Conservation (phyloP, 345 rosid species). For the Populus deltoides region DNA sequence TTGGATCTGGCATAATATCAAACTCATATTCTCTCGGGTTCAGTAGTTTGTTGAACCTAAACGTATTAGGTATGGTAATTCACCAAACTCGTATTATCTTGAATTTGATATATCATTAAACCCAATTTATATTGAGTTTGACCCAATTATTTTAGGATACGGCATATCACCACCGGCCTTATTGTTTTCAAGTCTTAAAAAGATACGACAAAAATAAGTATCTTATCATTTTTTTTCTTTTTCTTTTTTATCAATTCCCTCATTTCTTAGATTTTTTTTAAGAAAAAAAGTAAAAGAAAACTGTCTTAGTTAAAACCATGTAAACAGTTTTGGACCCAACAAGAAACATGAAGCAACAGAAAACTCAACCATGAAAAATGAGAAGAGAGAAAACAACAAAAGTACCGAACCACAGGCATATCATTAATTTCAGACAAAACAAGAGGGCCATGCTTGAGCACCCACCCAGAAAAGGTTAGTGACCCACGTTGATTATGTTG, state of each 20-base stretch:
- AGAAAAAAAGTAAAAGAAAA: neutral
- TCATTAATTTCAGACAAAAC: conserved; percentile 33
- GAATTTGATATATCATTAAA: too few species aligned
- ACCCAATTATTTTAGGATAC: too few species aligned
- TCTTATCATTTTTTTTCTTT: too few species aligned
- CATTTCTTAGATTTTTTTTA: too few species aligned
- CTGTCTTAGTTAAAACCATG: neutral
- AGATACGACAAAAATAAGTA: too few species aligned
- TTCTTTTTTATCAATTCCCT: too few species aligned
- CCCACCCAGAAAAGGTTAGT: conserved; percentile 6
- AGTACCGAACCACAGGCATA: neutral
- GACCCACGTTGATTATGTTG: conserved; percentile 15
- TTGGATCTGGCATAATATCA: rapidly evolving
- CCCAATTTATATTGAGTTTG: too few species aligned
- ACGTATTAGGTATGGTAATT: too few species aligned
- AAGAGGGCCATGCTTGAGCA: conserved; percentile 30
- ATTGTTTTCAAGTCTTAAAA: too few species aligned
- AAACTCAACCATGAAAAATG: neutral
- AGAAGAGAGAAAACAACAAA: neutral
- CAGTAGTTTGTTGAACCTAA: too few species aligned
- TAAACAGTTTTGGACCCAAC: neutral
- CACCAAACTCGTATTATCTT: too few species aligned
- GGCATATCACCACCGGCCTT: too few species aligned
- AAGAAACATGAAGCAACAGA: neutral
- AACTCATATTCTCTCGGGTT: rapidly evolving